A percentile compares a stretch with the other conserved stretches of the same genome.
Evolutionary conservation across 2,329 filamentous ascomycete genomes (phyloP).

Genomic region (Colletotrichum tabaci): DNA sequence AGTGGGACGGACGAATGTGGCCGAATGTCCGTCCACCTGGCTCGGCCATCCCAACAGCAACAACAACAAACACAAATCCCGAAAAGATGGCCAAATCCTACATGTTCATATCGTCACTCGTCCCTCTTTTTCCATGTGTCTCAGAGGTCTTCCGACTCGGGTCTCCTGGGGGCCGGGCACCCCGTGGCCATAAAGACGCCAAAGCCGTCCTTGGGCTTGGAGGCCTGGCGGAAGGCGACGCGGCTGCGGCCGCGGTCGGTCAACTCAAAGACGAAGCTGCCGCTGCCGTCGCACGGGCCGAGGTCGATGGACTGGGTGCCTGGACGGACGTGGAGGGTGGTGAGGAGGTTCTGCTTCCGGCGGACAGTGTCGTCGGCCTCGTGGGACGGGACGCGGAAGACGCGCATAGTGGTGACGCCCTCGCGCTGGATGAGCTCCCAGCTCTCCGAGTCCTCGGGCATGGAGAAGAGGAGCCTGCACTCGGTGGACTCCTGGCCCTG

Average conservation of each 20-base stretch:
- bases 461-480: conserved; percentile 35
- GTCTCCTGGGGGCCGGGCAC: conserved; percentile 12
- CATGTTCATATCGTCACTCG: conserved; percentile 17
- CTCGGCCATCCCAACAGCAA: neutral
- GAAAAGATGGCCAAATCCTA: conserved; percentile 7
- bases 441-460: conserved; percentile 42
- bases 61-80: conserved; percentile 6
- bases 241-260: conserved; percentile 34
- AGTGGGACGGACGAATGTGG: neutral
- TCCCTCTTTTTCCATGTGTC: no score
- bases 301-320: conserved; percentile 37
- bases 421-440: conserved; percentile 42
- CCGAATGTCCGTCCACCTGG: conserved; percentile 1
- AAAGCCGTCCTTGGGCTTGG: conserved; percentile 28
- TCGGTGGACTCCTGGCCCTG: conserved; percentile 1
- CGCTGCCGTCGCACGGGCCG: conserved; percentile 33
- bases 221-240: conserved; percentile 40
- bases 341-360: conserved; percentile 23
- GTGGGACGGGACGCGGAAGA: conserved; percentile 25
- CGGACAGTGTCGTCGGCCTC: conserved; percentile 15
- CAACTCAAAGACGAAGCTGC: conserved; percentile 40
- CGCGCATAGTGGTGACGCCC: conserved; percentile 30
- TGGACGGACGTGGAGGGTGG: conserved; percentile 30
- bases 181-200: conserved; percentile 34
- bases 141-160: conserved; percentile 32